phyloP scores from a whole-genome alignment of 2,329 filamentous ascomycete species.

The Fusarium circinatum region DNA sequence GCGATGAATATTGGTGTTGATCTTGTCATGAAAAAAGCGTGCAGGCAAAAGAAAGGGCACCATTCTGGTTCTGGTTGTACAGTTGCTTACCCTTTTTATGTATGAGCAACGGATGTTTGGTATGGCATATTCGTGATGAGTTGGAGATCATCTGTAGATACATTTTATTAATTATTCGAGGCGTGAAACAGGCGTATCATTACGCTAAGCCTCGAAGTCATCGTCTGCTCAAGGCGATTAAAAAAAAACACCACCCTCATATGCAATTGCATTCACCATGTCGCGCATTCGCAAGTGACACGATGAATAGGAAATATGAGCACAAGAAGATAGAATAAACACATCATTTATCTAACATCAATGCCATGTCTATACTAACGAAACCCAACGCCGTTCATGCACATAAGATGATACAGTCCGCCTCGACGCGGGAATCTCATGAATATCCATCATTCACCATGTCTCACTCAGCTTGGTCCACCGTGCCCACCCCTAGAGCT shows the following conservation, averaged over 20 bases:
- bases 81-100: slow-evolving; percentile 23
- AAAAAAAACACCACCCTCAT: slow-evolving; percentile 25
- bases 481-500: slow-evolving; percentile 43
- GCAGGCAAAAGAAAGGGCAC: slow-evolving; percentile 21
- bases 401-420: slow-evolving; percentile 34
- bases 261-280: neutral
- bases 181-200: slow-evolving; percentile 2
- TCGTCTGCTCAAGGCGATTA: slow-evolving; percentile 28
- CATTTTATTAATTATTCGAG: slow-evolving; percentile 39
- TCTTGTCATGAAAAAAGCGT: slow-evolving; percentile 29
- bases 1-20: slow-evolving; percentile 20
- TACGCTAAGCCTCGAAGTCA: slow-evolving; percentile 18
- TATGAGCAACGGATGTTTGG: slow-evolving; percentile 24
- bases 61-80: slow-evolving; percentile 22
- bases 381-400: slow-evolving; percentile 44
- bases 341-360: slow-evolving; percentile 29
- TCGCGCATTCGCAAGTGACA: neutral
- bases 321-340: neutral
- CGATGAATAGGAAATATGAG: neutral
- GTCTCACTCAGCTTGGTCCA: slow-evolving; percentile 33
- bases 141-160: slow-evolving; percentile 33
- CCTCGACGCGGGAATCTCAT: slow-evolving; percentile 1
- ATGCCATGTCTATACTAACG: slow-evolving; percentile 31
- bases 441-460: slow-evolving; percentile 4
- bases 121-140: slow-evolving; percentile 6